These are phyloP conservation scores for Aspergillus sp. DNA, from an alignment of 2,329 filamentous ascomycete species.

Conservation along the genomic window DNA sequence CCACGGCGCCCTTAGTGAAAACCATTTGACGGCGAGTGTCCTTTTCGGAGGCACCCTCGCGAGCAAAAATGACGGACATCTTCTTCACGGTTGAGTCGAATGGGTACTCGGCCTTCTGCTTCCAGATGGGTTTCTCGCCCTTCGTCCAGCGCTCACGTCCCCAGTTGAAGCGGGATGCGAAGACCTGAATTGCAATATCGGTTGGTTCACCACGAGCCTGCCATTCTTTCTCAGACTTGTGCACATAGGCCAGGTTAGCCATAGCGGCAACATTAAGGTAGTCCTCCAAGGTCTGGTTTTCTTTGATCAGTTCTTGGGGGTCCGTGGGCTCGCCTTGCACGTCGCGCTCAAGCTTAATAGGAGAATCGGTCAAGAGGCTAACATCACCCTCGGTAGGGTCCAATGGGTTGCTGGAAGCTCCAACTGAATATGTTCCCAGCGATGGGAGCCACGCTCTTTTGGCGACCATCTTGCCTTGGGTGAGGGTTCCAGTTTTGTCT, in stretches of 20 bases:
- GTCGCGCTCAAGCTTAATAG: conserved; percentile 30
- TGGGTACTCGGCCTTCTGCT: conserved; percentile 65
- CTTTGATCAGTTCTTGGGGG: conserved; percentile 38
- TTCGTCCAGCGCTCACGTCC: conserved; percentile 55
- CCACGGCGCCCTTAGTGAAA: conserved; percentile 58
- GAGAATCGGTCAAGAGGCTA: conserved; percentile 37
- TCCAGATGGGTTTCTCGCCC: conserved; percentile 54
- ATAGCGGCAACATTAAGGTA: conserved; percentile 65
- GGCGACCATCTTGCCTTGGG: conserved; percentile 65
- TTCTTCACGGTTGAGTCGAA: conserved; percentile 75
- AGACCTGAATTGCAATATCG: conserved; percentile 74
- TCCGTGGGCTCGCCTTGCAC: conserved; percentile 26
- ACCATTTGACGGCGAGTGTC: conserved; percentile 30
- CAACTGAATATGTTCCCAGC: conserved; percentile 58
- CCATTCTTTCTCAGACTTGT: conserved; percentile 58
- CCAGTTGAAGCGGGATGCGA: conserved; percentile 67
- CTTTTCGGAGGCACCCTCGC: conserved; percentile 12
- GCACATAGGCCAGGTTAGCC: conserved; percentile 65
- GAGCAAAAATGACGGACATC: conserved; percentile 68
- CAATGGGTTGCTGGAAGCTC: conserved; percentile 55
- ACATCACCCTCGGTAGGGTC: conserved; percentile 56
- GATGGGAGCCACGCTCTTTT: conserved; percentile 60
- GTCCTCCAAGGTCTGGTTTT: conserved; percentile 52
- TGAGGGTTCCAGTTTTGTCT: conserved; percentile 62
- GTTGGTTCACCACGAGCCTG: conserved; percentile 67